Percentiles rank a stretch among this genome's conserved stretches.
Conservation (phyloP, 345 rosid genomes). For the Linum trigynum region DNA sequence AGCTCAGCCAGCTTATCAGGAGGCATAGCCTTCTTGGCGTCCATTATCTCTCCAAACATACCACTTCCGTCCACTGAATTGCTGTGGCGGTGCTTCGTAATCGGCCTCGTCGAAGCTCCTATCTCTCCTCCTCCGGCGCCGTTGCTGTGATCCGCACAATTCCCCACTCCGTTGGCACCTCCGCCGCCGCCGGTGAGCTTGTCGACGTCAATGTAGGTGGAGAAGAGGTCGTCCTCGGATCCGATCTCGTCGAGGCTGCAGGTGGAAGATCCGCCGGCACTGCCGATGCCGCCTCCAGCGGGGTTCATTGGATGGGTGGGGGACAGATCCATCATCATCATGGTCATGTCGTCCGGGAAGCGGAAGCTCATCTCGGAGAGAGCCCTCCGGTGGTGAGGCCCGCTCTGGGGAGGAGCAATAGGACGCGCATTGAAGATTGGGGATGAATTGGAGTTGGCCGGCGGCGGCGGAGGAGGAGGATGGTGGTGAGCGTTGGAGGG, state of each 20-base stretch:
- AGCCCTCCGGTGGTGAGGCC: slow-evolving; percentile 61
- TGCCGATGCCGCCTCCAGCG: neutral
- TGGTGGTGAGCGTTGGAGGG: neutral
- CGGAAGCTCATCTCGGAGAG: slow-evolving; percentile 77
- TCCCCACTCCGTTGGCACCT: neutral
- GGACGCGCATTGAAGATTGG: neutral
- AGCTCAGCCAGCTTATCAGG: slow-evolving; percentile 84
- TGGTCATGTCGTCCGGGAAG: slow-evolving; percentile 61
- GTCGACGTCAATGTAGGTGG: slow-evolving; percentile 77
- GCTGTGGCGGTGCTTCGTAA: slow-evolving; percentile 74
- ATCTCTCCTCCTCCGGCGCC: slow-evolving; percentile 3
- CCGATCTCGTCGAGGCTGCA: slow-evolving; percentile 49
- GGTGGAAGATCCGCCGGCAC: slow-evolving; percentile 22
- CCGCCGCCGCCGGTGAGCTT: slow-evolving; percentile 17
- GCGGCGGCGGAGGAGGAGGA: neutral
- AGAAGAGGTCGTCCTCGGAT: slow-evolving; percentile 72
- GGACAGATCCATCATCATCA: slow-evolving; percentile 45
- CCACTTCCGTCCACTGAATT: slow-evolving; percentile 60
- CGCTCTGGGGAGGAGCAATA: neutral
- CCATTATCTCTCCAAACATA: slow-evolving; percentile 50
- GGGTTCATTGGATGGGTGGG: slow-evolving; percentile 43
- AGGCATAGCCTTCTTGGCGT: slow-evolving; percentile 94
- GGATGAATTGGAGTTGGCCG: neutral
- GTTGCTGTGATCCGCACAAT: neutral
- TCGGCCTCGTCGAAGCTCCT: slow-evolving; percentile 14